phyloP scores from a whole-genome alignment of 768 basidiomycete species.

The Tricholoma matsutake region DNA sequence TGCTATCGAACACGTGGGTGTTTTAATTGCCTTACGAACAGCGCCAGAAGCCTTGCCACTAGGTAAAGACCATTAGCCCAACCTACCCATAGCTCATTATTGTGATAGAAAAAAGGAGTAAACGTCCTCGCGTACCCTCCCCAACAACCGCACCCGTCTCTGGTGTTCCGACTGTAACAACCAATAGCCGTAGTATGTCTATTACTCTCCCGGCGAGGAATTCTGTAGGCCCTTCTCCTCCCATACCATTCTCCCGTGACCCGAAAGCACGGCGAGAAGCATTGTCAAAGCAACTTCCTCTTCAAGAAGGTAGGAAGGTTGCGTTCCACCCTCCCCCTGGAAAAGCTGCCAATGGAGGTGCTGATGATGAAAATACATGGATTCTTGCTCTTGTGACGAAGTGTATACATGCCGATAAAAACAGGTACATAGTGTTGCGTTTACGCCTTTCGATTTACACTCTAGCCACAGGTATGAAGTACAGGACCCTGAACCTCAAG shows the following conservation, averaged over 20 bases:
- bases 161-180: constrained; percentile 27
- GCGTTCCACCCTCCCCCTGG: constrained; percentile 72
- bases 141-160: constrained; percentile 56
- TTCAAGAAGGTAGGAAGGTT: constrained; percentile 74
- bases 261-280: constrained; percentile 65
- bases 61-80: constrained; percentile 40
- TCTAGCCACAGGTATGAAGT: constrained; percentile 66
- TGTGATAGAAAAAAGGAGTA: constrained; percentile 65
- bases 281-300: constrained; percentile 56
- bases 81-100: neutral
- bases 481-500: constrained; percentile 81
- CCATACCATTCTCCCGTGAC: constrained; percentile 56
- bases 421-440: constrained; percentile 41
- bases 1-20: constrained; percentile 62
- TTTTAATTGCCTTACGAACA: constrained; percentile 71
- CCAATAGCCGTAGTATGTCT: constrained; percentile 44
- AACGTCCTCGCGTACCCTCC: constrained; percentile 70
- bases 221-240: constrained; percentile 55
- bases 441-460: neutral
- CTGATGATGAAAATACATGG: constrained; percentile 62
- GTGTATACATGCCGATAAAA: constrained; percentile 70
- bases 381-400: constrained; percentile 75
- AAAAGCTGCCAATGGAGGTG: constrained; percentile 41
- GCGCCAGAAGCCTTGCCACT: constrained; percentile 59
- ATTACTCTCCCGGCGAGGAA: constrained; percentile 55